phyloP scores from a whole-genome alignment of 768 basidiomycete genomes.

The Lactarius pseudohatsudake region DNA sequence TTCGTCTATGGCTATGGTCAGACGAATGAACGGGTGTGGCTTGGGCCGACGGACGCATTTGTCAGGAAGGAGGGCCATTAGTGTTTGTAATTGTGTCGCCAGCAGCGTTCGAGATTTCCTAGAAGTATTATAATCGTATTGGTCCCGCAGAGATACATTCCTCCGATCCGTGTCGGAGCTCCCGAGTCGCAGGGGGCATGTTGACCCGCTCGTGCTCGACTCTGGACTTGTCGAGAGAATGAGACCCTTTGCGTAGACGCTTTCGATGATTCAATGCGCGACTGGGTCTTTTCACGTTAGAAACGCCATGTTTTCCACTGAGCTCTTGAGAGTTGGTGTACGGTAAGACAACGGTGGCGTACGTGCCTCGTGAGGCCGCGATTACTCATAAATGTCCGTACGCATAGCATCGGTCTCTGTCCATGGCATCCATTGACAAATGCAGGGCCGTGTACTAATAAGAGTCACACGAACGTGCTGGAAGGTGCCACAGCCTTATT shows the following conservation, averaged over 20 bases:
- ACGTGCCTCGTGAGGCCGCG: not conserved
- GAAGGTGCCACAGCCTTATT: conserved; percentile 7
- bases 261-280: not conserved
- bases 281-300: not conserved
- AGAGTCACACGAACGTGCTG: conserved; percentile 2
- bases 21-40: conserved; percentile 8
- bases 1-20: conserved; percentile 75
- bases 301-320: not conserved
- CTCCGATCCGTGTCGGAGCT: not conserved
- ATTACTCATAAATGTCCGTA: not conserved
- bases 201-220: not conserved
- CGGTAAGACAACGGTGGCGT: not conserved
- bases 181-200: not conserved
- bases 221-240: not conserved
- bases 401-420: not conserved
- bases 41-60: not conserved
- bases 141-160: not conserved
- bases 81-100: not conserved
- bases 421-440: too few relatives aligned
- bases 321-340: not conserved
- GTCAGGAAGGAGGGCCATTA: not conserved
- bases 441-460: too few relatives aligned
- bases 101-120: not conserved
- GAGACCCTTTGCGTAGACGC: not conserved
- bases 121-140: not conserved